Percentiles rank a stretch among this genome's conserved stretches.
phyloP scores from a whole-genome alignment of 805 yeast species.

The Pichia nanzhaoensis region DNA sequence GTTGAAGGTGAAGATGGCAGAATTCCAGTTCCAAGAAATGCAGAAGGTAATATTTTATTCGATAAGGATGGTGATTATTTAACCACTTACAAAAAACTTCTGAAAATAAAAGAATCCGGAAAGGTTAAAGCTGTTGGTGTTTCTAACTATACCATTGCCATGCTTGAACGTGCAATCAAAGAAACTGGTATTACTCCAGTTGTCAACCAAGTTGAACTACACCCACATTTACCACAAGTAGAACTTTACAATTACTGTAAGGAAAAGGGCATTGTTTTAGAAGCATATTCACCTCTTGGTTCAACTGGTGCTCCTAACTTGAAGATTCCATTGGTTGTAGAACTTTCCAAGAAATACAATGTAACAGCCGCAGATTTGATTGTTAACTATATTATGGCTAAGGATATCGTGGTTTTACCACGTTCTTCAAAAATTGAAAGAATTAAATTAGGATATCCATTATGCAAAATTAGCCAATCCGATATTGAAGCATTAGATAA shows the following conservation, averaged over 20 bases:
- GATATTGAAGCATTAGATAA: constrained; percentile 20
- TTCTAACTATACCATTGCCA: constrained; percentile 59
- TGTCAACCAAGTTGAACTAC: constrained; percentile 69
- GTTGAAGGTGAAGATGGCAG: constrained; percentile 31
- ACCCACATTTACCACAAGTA: constrained; percentile 63
- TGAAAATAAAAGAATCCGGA: constrained; percentile 47
- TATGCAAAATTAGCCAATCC: constrained; percentile 30
- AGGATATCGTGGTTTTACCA: constrained; percentile 40
- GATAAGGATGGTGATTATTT: constrained; percentile 78
- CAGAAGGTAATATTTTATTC: constrained; percentile 35
- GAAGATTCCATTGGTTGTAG: constrained; percentile 35
- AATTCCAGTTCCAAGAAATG: constrained; percentile 33
- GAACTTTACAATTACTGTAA: constrained; percentile 50
- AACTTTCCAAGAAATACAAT: constrained; percentile 39
- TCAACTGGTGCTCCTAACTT: constrained; percentile 50
- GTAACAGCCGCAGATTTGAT: constrained; percentile 45
- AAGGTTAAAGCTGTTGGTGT: constrained; percentile 67
- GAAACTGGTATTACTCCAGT: constrained; percentile 55
- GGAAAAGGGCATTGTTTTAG: constrained; percentile 47
- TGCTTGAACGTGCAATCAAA: constrained; percentile 47
- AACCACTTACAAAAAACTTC: constrained; percentile 62
- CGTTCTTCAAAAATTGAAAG: constrained; percentile 30
- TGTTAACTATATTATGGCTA: constrained; percentile 52
- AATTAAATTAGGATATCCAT: constrained; percentile 31
- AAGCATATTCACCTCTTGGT: constrained; percentile 80